phyloP scores from a whole-genome alignment of 2,329 filamentous ascomycete species.

The Aspergillus sp. region DNA sequence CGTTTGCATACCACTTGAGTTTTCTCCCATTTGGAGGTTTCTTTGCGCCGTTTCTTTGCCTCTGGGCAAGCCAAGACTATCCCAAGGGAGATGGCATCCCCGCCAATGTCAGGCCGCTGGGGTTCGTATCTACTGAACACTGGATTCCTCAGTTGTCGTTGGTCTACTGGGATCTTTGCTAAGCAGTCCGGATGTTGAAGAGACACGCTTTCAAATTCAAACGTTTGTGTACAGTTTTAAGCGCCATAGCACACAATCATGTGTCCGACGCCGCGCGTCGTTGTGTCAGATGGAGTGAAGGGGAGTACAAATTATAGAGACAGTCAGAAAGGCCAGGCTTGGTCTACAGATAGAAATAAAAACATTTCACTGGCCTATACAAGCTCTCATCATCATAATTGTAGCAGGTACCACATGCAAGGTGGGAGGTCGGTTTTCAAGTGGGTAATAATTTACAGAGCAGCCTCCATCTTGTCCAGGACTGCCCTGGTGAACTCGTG shows the following conservation, averaged over 20 bases:
- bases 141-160: background rate
- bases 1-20: background rate
- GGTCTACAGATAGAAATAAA: conserved; percentile 10
- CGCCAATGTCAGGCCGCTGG: background rate
- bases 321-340: conserved; percentile 14
- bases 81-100: background rate
- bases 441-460: conserved; percentile 53
- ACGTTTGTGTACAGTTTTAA: conserved; percentile 18
- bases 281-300: conserved; percentile 25
- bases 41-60: background rate
- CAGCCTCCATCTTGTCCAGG: conserved; percentile 87
- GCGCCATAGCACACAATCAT: conserved; percentile 15
- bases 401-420: conserved; percentile 20
- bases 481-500: conserved; percentile 95
- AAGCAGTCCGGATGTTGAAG: background rate
- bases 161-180: background rate
- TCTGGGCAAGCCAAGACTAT: background rate
- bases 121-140: too few species aligned
- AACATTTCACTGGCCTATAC: conserved; percentile 19
- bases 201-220: conserved; percentile 15
- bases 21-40: background rate
- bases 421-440: background rate
- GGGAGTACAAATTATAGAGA: conserved; percentile 34
- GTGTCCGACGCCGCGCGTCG: conserved; percentile 17
- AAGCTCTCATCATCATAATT: conserved; percentile 30